Evolutionary conservation across 179 eudicot species (phyloP).

Genomic region (Vitellaria paradoxa): DNA sequence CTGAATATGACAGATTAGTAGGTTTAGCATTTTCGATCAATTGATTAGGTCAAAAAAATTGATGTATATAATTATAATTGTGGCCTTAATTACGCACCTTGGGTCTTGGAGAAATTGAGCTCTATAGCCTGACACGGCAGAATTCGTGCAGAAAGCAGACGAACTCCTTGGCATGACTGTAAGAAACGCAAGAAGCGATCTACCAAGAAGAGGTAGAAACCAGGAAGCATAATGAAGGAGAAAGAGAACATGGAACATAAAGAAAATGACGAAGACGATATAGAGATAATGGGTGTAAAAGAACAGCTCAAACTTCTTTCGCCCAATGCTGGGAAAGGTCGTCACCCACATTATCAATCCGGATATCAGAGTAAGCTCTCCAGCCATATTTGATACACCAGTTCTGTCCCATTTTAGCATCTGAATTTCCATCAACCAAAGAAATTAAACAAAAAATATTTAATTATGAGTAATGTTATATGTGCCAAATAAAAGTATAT

Average conservation of each 20-base stretch:
- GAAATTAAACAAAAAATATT: background rate
- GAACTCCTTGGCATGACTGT: slow-evolving; percentile 54
- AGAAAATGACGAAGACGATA: slow-evolving; percentile 59
- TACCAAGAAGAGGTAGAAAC: slow-evolving; percentile 72
- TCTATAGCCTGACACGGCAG: slow-evolving; percentile 70
- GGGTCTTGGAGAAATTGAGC: slow-evolving; percentile 69
- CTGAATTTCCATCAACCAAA: slow-evolving; percentile 25
- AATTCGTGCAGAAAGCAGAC: slow-evolving; percentile 65
- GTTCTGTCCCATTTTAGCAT: slow-evolving; percentile 48
- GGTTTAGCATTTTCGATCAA: no score
- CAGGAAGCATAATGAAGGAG: slow-evolving; percentile 70
- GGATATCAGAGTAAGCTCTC: slow-evolving; percentile 49
- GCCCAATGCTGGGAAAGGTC: slow-evolving; percentile 58
- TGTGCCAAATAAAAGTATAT: no score
- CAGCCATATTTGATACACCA: slow-evolving; percentile 58
- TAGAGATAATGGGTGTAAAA: slow-evolving; percentile 75
- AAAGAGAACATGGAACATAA: slow-evolving; percentile 53
- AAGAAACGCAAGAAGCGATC: slow-evolving; percentile 80
- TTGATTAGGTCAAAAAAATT: background rate
- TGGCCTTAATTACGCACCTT: slow-evolving; percentile 28
- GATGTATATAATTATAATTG: no score
- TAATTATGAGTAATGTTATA: no score
- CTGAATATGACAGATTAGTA: no score
- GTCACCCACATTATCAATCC: slow-evolving; percentile 69
- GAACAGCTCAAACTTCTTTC: slow-evolving; percentile 79